Base-by-base conservation (phyloP, 306 rosid genomes). In the Astragalus glycyphyllos region DNA sequence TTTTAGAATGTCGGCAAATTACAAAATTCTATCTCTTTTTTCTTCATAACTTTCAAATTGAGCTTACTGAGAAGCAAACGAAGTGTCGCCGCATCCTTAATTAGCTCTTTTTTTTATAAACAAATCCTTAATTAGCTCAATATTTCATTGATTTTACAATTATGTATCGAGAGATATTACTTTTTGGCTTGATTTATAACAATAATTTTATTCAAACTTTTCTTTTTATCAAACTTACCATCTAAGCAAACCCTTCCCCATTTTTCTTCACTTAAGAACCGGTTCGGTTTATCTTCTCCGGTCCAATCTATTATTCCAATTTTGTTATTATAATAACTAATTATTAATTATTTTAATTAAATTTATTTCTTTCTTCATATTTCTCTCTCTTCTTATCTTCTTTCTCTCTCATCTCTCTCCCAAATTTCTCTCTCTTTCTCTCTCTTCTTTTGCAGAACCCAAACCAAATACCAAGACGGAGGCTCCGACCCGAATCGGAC, bases 401-500 rank as follows among this genome's bases (percentile, higher is more conserved):
- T 78, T 73, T 79, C 87, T 84, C 83, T 81, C 77, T 77, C 86
- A 76, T 67, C 38, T 31, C 37, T 46, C 44, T 15, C 62, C 53
- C 74, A 71, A 63, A 34, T 56, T 77, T 67, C 31, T 78, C 79
- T 84, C 79, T 73, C 72, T 80, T 77, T 75, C 83, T 70, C 79
- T 78, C 83, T 75, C 71, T 55, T 60, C 63, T 72, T 40, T 35
- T 71, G 67, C 61, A 32, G 65, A 49, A 73, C 65, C 77, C 56
- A 62, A 64, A 69, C 77, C 56, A 62, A 64, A 69, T 73, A 72
- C 56, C 77, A 75, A 73, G 47, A 73, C 86, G 80, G 82, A 69
- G 65, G 73, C 74, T 73, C 59, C 78, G 78, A 79, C 82, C 85
- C 79, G 85, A 80, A 63, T 78, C 78, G 57, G 40, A 58, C 62